A percentile compares a stretch with the other conserved stretches of the same genome.
These are phyloP conservation scores for Colletotrichum godetiae DNA, from an alignment of 2,329 filamentous ascomycete species.

Conservation along the genomic window DNA sequence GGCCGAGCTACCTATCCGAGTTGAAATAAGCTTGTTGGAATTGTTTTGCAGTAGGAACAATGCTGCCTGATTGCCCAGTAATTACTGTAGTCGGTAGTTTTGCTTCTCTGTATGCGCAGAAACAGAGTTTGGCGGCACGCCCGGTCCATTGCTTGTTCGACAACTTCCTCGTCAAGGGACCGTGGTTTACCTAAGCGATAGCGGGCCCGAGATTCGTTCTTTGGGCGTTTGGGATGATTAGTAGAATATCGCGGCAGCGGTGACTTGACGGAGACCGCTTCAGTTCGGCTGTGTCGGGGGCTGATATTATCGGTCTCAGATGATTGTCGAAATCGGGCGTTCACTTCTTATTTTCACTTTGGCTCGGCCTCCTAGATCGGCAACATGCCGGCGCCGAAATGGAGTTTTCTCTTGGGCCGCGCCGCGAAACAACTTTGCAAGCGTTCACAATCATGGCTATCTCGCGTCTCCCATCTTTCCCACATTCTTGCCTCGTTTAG, in stretches of 20 bases:
- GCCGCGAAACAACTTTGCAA: not conserved
- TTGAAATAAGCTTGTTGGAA: not conserved
- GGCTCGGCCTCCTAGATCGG: not conserved
- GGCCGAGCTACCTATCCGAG: not conserved
- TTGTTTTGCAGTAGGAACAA: not conserved
- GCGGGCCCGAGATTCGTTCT: too few relatives aligned
- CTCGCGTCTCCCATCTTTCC: not conserved
- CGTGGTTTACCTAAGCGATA: not conserved
- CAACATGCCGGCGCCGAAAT: not conserved
- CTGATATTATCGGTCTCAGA: not conserved
- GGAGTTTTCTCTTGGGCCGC: too few relatives aligned
- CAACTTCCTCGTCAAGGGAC: not conserved
- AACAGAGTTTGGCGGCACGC: not conserved
- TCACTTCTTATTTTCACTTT: too few relatives aligned
- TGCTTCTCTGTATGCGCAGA: not conserved
- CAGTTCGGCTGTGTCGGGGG: not conserved
- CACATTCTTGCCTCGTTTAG: not conserved
- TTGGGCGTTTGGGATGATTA: not conserved
- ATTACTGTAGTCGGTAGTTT: not conserved
- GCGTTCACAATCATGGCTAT: not conserved
- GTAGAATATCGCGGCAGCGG: too few relatives aligned
- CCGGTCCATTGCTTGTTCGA: not conserved
- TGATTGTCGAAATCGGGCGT: not conserved
- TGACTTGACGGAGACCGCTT: not conserved
- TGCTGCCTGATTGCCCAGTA: too few relatives aligned